Evolutionary conservation across 108 stramenopile species (phyloP), one percentile per base, ranked within the genome.

Genomic region (Skeletonema costatum): DNA sequence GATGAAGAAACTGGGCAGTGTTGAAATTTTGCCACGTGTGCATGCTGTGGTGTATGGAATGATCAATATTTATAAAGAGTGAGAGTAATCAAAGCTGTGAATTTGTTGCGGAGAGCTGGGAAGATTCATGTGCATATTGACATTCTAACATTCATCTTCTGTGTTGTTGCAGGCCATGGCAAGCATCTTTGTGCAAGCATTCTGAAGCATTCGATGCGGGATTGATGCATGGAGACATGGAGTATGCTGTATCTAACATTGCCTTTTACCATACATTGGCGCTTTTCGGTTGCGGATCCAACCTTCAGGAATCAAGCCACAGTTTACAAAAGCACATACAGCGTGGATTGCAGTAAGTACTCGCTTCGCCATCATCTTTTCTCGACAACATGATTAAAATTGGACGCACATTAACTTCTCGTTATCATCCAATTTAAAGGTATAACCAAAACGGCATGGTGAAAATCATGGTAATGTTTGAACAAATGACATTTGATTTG

Each of bases 211-310:
- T 38, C 19, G 68, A 76, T 39, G 56, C 44, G 4, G 76, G 76
- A 29, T 19, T 38, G 29, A 25, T 30, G 3, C 50, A 38, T 19
- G 76, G 76, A 16, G 76, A 76, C 25, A 70, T 70, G 68, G 76
- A 76, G 60, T 76, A 66, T 32, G 66, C 76, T 2, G 36, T 68
- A 16, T 19, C 68, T 21, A 69, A 69, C 53, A 60, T 76, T 30
- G 50, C 30, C 36, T 48, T 46, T 8, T 62, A 78, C 32, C 32
- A 48, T 14, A 74, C 46, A 19, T 66, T 46, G 29, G 39, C 71
- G 9, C 33, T 73, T 21, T 74, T 63, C 33, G 78, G 73, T 48
- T 78, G 71, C 33, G 78, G 78, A 1, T 68, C 60, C 36, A 70
- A 76, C 41, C 51, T 76, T 19, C 35, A 51, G 59, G 61, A 39